Evolutionary conservation across 2,329 filamentous ascomycete species (phyloP), one percentile per base, ranked within the genome.

Genomic region (Penicillium hordei): DNA sequence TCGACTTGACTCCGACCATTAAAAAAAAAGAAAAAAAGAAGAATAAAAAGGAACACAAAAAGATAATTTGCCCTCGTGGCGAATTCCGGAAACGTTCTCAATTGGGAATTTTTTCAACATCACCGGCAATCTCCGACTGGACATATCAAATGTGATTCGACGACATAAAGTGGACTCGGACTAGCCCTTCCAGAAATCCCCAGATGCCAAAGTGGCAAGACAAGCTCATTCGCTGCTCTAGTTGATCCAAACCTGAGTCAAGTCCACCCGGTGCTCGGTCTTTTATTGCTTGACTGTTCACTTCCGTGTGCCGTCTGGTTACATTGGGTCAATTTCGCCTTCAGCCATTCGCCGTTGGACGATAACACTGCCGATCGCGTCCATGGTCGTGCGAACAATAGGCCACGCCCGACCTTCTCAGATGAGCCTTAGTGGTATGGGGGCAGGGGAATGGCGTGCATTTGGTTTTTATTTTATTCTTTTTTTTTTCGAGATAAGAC

Each of bases 241-340:
- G 56, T 61, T 62, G 59, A 57, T 34, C 54, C 54, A n/a, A 23
- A 23, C 31, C 23, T 33, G 27, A 25, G 21, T 29, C 25, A 23
- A n/a, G 36, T 38, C 56, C 43, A 38, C 55, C 45, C 46, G 25
- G 45, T 44, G 7, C 40, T 42, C 40, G 42, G 31, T 25, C 12
- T 46, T 23, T 54, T 13, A 25, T 38, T 46, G 25, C 33, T 56
- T 45, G 29, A 33, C 29, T 12, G 44, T 55, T 54, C 53, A 52
- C 44, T 55, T 61, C 51, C 57, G 59, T 56, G 25, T 50, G 46
- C 52, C 51, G 48, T 57, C 66, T 65, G 69, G 70, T 72, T 71
- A 68, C 69, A 70, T 70, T 57, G 60, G 61, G 54, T 59, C 49
- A 25, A 23, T 15, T 36, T 9, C 0, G 19, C 19, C 31, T 33